Conservation (phyloP, 345 rosid species). For the Camelina neglecta region DNA sequence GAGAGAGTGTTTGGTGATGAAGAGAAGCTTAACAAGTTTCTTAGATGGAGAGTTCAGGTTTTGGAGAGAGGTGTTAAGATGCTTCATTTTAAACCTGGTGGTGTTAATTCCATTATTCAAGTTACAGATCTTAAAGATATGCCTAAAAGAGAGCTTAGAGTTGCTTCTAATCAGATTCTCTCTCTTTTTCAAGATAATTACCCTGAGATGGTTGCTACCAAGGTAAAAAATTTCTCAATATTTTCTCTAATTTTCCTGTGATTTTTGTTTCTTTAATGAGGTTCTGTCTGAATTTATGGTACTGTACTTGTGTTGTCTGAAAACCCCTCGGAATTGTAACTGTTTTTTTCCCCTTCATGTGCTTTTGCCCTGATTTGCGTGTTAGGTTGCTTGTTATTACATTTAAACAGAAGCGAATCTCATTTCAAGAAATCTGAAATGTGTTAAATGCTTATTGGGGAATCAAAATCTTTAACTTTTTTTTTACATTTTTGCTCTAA, state of each 20-base stretch:
- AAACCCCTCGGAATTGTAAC: constrained; percentile 19
- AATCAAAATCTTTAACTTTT: background rate
- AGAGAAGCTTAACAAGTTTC: constrained; percentile 74
- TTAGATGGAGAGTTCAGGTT: constrained; percentile 95
- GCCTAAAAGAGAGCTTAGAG: constrained; percentile 95
- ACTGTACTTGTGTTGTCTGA: constrained; percentile 37
- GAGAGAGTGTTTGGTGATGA: constrained; percentile 92
- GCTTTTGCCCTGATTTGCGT: constrained; percentile 44
- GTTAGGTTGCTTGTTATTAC: constrained; percentile 35
- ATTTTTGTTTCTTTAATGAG: background rate
- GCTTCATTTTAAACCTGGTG: constrained; percentile 92
- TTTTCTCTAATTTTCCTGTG: too few relatives aligned
- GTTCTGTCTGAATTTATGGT: constrained; percentile 10
- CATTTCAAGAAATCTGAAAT: constrained; percentile 4
- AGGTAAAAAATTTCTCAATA: constrained; percentile 51
- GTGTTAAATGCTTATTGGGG: constrained; percentile 25
- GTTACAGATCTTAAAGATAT: constrained; percentile 96
- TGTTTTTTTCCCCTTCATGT: constrained; percentile 21
- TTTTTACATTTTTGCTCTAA: background rate
- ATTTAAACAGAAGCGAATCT: constrained; percentile 29
- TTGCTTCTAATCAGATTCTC: constrained; percentile 86
- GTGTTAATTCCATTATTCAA: constrained; percentile 87
- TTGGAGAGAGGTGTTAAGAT: constrained; percentile 81
- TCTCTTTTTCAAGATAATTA: constrained; percentile 96
- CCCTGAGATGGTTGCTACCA: constrained; percentile 99